Conservation (phyloP, 306 rosid genomes). For the Vigna trinervia region DNA sequence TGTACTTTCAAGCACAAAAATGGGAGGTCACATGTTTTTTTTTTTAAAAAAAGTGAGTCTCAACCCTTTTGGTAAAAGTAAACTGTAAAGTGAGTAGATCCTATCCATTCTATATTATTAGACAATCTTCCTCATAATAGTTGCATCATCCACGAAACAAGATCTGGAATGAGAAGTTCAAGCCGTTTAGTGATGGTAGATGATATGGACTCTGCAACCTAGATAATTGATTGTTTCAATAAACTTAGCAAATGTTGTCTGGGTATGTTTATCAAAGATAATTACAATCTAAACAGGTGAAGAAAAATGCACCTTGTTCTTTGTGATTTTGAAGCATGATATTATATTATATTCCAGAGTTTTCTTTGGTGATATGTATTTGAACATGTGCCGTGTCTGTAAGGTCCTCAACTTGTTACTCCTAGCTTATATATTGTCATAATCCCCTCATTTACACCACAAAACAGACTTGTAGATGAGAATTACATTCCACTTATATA, state of each 20-base stretch:
- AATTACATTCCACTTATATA: too few relatives aligned
- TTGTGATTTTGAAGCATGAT: slow-evolving; percentile 23
- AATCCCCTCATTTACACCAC: too few relatives aligned
- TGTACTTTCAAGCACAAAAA: background rate
- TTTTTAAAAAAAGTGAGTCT: background rate
- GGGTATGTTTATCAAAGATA: background rate
- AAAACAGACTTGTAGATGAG: too few relatives aligned
- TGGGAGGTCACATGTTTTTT: background rate
- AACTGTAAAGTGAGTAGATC: background rate
- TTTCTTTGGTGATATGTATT: background rate
- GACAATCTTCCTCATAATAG: background rate
- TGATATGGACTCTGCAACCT: slow-evolving; percentile 1
- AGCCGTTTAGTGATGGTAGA: slow-evolving; percentile 14
- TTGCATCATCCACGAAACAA: background rate
- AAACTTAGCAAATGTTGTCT: slow-evolving; percentile 12
- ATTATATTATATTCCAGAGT: background rate
- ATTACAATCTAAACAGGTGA: background rate
- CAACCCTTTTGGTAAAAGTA: background rate
- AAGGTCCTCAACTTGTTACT: slow-evolving; percentile 20
- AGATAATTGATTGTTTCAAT: slow-evolving; percentile 10
- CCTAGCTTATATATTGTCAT: background rate
- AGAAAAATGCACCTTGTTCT: slow-evolving; percentile 2
- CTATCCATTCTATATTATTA: background rate
- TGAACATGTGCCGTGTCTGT: background rate
- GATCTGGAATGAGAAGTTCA: slow-evolving; percentile 16